Percentiles rank a stretch among this genome's conserved stretches.
Conservation (phyloP, 352 stramenopile species). For the Globisporangium cederbergense region DNA sequence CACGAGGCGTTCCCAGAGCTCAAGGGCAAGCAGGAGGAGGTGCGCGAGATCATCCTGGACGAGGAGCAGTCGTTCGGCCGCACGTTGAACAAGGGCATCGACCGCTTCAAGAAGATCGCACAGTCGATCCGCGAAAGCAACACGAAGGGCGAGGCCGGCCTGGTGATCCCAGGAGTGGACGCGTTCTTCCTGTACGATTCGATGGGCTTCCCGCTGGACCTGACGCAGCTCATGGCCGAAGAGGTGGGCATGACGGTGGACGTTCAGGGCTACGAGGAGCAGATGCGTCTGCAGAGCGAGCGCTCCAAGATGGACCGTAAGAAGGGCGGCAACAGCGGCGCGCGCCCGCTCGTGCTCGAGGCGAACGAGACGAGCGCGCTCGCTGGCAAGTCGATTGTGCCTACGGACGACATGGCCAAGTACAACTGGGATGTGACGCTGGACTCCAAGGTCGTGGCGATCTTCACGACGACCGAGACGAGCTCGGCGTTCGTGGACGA, state of each 20-base stretch:
- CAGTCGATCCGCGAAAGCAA: slow-evolving; percentile 63
- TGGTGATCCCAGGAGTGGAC: slow-evolving; percentile 91
- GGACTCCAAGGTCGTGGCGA: slow-evolving; percentile 85
- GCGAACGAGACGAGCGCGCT: slow-evolving; percentile 93
- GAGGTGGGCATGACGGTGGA: slow-evolving; percentile 94
- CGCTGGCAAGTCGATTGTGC: slow-evolving; percentile 65
- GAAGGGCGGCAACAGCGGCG: slow-evolving; percentile 70
- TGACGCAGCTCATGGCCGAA: slow-evolving; percentile 98
- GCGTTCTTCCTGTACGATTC: slow-evolving; percentile 99
- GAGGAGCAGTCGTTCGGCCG: slow-evolving; percentile 95
- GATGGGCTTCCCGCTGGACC: slow-evolving; percentile 98
- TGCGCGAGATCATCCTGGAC: slow-evolving; percentile 95
- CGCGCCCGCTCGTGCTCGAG: slow-evolving; percentile 89
- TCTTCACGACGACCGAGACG: slow-evolving; percentile 92
- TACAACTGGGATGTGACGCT: slow-evolving; percentile 91
- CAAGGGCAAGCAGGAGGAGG: slow-evolving; percentile 82
- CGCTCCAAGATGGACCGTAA: slow-evolving; percentile 87
- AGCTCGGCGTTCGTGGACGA: slow-evolving; percentile 82
- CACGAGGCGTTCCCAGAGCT: slow-evolving; percentile 96
- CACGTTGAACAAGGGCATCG: slow-evolving; percentile 94
- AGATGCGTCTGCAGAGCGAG: slow-evolving; percentile 91
- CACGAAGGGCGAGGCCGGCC: slow-evolving; percentile 38
- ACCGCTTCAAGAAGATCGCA: slow-evolving; percentile 89
- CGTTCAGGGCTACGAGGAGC: slow-evolving; percentile 91
- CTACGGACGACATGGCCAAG: slow-evolving; percentile 93